phyloP scores from a whole-genome alignment of 305 asterid genomes.

The Ilex paraguariensis region DNA sequence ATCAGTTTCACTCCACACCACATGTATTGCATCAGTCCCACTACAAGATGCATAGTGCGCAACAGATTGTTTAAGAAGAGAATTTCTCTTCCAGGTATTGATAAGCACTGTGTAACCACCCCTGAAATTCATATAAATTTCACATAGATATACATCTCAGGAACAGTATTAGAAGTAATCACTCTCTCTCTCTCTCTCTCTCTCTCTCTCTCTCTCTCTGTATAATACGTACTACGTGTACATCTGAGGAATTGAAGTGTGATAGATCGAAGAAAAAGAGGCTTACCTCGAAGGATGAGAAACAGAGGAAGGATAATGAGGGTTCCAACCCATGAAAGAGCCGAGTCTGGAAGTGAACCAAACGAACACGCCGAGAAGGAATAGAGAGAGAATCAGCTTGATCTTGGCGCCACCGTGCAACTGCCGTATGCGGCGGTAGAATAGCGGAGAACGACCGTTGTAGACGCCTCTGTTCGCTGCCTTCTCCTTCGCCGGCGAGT shows the following conservation, averaged over 20 bases:
- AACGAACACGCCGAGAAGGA: constrained; percentile 20
- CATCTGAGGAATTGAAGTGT: neutral
- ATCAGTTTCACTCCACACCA: constrained; percentile 50
- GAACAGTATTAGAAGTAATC: too few relatives aligned
- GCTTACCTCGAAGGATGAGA: constrained; percentile 39
- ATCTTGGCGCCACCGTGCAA: constrained; percentile 34
- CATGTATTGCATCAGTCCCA: constrained; percentile 51
- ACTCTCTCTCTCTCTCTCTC: too few relatives aligned
- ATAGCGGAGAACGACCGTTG: constrained; percentile 42
- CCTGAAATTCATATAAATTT: constrained; percentile 19
- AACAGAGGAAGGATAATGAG: constrained; percentile 35
- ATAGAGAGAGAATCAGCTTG: constrained; percentile 33
- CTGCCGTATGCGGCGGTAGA: constrained; percentile 42
- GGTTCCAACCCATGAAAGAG: constrained; percentile 52
- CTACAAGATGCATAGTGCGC: constrained; percentile 62
- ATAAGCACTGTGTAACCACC: constrained; percentile 59
- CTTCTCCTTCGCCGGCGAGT: constrained; percentile 58
- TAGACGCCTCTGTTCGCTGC: constrained; percentile 46
- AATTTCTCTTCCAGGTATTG: constrained; percentile 59
- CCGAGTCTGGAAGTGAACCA: constrained; percentile 37
- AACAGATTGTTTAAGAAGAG: constrained; percentile 57
- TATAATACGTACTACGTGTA: too few relatives aligned
- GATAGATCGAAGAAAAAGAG: neutral
- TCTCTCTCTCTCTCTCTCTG: too few relatives aligned
- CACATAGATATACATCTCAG: too few relatives aligned